Evolutionary conservation across 352 stramenopile species (phyloP).

Genomic region (Blastocystis sp.): DNA sequence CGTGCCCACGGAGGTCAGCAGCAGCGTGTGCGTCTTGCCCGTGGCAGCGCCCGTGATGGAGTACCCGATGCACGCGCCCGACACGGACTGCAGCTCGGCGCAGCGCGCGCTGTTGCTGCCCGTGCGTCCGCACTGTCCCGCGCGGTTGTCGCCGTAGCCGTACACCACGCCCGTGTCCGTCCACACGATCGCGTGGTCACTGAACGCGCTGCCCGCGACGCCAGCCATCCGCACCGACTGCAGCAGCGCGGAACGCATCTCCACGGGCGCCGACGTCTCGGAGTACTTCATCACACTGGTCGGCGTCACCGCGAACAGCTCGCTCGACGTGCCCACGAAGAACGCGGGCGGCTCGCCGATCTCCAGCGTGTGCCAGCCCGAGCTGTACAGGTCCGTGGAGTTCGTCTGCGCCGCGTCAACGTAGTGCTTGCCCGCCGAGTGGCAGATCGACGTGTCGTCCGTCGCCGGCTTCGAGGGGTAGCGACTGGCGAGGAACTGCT

Average conservation of each 20-base stretch:
- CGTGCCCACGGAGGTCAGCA: constrained; percentile 11
- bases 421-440: neutral
- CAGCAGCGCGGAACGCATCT: neutral
- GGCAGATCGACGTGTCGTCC: neutral
- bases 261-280: neutral
- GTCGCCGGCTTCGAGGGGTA: neutral
- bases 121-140: constrained; percentile 29
- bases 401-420: neutral
- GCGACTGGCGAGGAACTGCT: neutral
- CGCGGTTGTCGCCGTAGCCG: constrained; percentile 3
- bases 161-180: neutral
- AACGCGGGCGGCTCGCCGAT: neutral
- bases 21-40: constrained; percentile 20
- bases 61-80: neutral
- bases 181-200: constrained; percentile 7
- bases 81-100: neutral
- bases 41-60: neutral
- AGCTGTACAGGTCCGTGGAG: neutral
- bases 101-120: neutral
- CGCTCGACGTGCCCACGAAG: neutral
- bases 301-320: neutral
- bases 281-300: neutral
- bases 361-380: neutral
- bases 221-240: neutral
- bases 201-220: neutral